Evolutionary conservation across 1,284 basidiomycete species (phyloP).

Genomic region (Rhodotorula sp.): DNA sequence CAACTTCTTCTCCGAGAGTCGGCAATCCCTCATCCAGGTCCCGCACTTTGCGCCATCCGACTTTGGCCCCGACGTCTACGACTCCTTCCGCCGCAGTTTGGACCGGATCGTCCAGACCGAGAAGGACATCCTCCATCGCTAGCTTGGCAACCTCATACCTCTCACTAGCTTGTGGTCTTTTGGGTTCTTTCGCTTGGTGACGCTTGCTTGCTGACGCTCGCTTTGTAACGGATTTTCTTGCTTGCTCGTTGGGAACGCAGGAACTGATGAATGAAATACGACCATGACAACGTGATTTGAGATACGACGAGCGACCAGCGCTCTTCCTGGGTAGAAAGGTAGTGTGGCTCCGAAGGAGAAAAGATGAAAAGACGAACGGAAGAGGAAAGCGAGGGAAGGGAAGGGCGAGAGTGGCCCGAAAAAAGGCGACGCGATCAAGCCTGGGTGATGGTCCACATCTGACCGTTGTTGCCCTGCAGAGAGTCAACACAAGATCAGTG

Average conservation of each 20-base stretch:
- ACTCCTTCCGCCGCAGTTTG: neutral
- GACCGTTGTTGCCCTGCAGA: slow-evolving; percentile 13
- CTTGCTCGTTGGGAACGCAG: too few relatives aligned
- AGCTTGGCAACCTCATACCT: too few relatives aligned
- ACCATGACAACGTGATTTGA: too few relatives aligned
- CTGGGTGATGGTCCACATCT: slow-evolving; percentile 28
- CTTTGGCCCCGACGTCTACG: neutral
- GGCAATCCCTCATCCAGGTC: neutral
- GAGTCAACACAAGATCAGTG: neutral
- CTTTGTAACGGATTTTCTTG: too few relatives aligned
- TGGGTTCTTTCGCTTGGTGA: too few relatives aligned
- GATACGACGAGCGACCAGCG: too few relatives aligned
- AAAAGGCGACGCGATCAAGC: neutral
- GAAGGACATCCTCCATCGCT: neutral
- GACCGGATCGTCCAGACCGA: neutral
- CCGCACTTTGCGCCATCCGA: neutral
- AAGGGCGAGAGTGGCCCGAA: neutral
- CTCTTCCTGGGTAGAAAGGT: too few relatives aligned
- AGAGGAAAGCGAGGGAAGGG: neutral
- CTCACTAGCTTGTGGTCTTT: too few relatives aligned
- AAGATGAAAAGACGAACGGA: neutral
- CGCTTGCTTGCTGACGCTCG: too few relatives aligned
- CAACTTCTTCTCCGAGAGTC: neutral
- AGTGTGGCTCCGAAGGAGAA: neutral
- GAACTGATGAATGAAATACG: too few relatives aligned